phyloP scores from a whole-genome alignment of 2,329 filamentous ascomycete genomes.

The Amphichorda felina region DNA sequence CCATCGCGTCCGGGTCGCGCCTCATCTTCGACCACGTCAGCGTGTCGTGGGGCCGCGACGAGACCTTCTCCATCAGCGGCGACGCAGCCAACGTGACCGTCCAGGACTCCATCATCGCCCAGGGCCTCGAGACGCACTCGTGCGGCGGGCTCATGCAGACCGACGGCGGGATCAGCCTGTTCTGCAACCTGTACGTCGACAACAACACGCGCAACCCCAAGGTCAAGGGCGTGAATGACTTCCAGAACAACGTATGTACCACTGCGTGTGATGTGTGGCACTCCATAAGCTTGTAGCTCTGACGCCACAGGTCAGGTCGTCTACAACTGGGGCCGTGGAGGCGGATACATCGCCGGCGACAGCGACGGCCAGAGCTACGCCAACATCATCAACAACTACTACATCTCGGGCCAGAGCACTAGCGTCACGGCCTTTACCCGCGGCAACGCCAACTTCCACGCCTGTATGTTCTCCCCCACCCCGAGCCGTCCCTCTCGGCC shows the following conservation, averaged over 20 bases:
- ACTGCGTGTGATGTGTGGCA: background rate
- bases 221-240: constrained; percentile 44
- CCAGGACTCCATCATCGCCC: constrained; percentile 39
- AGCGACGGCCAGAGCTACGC: constrained; percentile 31
- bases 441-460: constrained; percentile 42
- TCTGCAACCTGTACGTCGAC: constrained; percentile 43
- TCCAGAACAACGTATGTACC: constrained; percentile 24
- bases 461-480: constrained; percentile 22
- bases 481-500: too few species aligned
- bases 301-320: constrained; percentile 21
- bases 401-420: constrained; percentile 40
- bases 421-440: constrained; percentile 36
- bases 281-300: constrained; percentile 6
- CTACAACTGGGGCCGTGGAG: constrained; percentile 43
- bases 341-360: constrained; percentile 42
- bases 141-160: constrained; percentile 40
- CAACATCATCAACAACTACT: constrained; percentile 45
- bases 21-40: constrained; percentile 46
- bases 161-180: constrained; percentile 34
- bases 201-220: constrained; percentile 46
- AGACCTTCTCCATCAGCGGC: constrained; percentile 40
- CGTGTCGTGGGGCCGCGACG: constrained; percentile 41
- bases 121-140: constrained; percentile 40
- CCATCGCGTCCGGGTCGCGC: constrained; percentile 36
- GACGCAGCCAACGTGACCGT: constrained; percentile 35